Evolutionary conservation across 2,329 filamentous ascomycete species (phyloP).

Genomic region (Leptoxyphium fumago): DNA sequence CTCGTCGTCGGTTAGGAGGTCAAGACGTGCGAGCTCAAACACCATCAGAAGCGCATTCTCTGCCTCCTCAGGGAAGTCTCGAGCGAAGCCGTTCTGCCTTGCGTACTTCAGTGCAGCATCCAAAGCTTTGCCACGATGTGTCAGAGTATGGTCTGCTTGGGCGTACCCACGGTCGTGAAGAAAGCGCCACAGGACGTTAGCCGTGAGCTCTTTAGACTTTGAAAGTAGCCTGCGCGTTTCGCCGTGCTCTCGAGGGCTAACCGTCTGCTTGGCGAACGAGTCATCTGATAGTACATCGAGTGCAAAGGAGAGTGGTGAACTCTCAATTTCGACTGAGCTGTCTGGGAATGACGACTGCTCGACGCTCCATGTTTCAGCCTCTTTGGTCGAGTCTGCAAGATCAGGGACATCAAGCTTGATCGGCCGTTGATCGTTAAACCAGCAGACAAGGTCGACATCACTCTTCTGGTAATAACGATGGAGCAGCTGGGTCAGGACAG

Average conservation of each 20-base stretch:
- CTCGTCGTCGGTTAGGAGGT: slow-evolving; percentile 58
- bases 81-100: slow-evolving; percentile 3
- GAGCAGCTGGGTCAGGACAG: slow-evolving; percentile 63
- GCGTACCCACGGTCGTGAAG: slow-evolving; percentile 80
- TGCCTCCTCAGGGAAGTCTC: slow-evolving; percentile 42
- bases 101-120: slow-evolving; percentile 35
- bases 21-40: slow-evolving; percentile 69
- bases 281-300: slow-evolving; percentile 49
- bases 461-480: slow-evolving; percentile 74
- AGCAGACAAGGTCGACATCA: slow-evolving; percentile 61
- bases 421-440: slow-evolving; percentile 62
- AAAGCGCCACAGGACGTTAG: slow-evolving; percentile 77
- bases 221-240: slow-evolving; percentile 41
- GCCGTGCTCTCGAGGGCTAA: slow-evolving; percentile 30
- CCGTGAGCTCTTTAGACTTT: slow-evolving; percentile 45
- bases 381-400: slow-evolving; percentile 5
- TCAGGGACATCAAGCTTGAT: slow-evolving; percentile 25
- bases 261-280: slow-evolving; percentile 55
- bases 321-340: slow-evolving; percentile 7
- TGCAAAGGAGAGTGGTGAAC: slow-evolving; percentile 31
- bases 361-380: slow-evolving; percentile 55
- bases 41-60: slow-evolving; percentile 72
- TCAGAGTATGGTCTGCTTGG: slow-evolving; percentile 63
- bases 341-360: slow-evolving; percentile 23
- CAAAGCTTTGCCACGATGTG: slow-evolving; percentile 69